A percentile compares a stretch with the other conserved stretches of the same genome.
Evolutionary conservation across 352 stramenopile species (phyloP).

Genomic region (Globisporangium viniferum): DNA sequence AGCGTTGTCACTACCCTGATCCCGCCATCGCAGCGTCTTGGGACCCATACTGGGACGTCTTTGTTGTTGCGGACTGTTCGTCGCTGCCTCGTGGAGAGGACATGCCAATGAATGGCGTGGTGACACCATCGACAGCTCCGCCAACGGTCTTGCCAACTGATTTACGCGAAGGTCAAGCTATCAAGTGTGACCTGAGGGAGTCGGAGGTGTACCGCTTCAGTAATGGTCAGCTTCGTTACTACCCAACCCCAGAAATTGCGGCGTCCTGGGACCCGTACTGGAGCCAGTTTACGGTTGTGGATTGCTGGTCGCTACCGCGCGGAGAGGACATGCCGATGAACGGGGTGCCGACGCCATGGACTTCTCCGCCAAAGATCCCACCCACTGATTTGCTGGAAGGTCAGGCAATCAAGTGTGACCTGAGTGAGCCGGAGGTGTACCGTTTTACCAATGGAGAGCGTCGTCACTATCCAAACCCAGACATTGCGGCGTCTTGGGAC

Average conservation of each 20-base stretch:
- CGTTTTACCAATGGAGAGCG: conserved; percentile 11
- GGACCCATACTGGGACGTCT: conserved; percentile 19
- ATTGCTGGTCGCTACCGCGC: conserved; percentile 17
- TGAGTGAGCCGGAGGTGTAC: conserved; percentile 8
- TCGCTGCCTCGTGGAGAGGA: conserved; percentile 11
- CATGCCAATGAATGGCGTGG: background rate
- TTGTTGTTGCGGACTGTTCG: conserved; percentile 17
- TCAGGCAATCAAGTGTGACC: conserved; percentile 18
- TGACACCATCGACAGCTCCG: no score
- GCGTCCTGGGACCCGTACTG: conserved; percentile 26
- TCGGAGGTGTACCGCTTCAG: conserved; percentile 19
- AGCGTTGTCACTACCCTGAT: conserved; percentile 20
- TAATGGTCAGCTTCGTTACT: conserved; percentile 17
- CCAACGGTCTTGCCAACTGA: no score
- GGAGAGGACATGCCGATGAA: conserved; percentile 17
- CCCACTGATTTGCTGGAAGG: background rate
- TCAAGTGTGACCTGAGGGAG: conserved; percentile 18
- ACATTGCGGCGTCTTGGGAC: conserved; percentile 24
- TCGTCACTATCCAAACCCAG: conserved; percentile 11
- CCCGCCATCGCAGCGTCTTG: conserved; percentile 22
- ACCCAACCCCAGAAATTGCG: conserved; percentile 15
- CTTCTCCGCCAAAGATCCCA: background rate
- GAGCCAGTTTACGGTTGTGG: conserved; percentile 1
- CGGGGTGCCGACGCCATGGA: background rate
- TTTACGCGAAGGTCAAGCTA: conserved; percentile 18